These are phyloP conservation scores for Austropuccinia psidii DNA, from an alignment of 1,284 basidiomycete species.

Conservation along the genomic window DNA sequence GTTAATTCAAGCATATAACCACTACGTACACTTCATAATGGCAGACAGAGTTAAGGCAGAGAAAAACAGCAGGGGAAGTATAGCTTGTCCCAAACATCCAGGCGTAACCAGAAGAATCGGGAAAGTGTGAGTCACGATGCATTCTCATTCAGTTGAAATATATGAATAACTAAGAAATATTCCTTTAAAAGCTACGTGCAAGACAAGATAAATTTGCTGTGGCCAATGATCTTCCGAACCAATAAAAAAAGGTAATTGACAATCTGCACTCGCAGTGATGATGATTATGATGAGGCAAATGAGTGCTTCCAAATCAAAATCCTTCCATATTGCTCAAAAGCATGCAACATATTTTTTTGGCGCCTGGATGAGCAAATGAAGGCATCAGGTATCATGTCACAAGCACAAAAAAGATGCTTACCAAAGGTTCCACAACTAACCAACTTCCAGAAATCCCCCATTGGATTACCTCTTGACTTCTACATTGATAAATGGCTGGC, in stretches of 20 bases:
- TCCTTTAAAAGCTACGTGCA: background rate
- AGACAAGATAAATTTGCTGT: background rate
- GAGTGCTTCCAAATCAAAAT: slow-evolving; percentile 5
- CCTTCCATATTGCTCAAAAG: background rate
- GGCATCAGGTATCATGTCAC: background rate
- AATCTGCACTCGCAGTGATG: background rate
- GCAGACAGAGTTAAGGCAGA: background rate
- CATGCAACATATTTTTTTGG: background rate
- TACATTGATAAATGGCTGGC: background rate
- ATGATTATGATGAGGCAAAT: background rate
- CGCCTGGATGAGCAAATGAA: slow-evolving; percentile 10
- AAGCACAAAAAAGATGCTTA: background rate
- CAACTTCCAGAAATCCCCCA: background rate
- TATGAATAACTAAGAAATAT: background rate
- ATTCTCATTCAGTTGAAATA: no score
- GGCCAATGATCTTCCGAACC: background rate
- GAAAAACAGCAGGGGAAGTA: background rate
- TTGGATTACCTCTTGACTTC: slow-evolving; percentile 18
- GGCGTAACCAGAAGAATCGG: background rate
- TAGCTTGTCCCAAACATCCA: no score
- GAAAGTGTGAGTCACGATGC: background rate
- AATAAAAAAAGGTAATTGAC: background rate
- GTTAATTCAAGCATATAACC: slow-evolving; percentile 5
- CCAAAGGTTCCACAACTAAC: background rate
- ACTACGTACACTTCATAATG: slow-evolving; percentile 19